phyloP scores from a whole-genome alignment of 257 asterid species.

The Solanum bulbocastanum region DNA sequence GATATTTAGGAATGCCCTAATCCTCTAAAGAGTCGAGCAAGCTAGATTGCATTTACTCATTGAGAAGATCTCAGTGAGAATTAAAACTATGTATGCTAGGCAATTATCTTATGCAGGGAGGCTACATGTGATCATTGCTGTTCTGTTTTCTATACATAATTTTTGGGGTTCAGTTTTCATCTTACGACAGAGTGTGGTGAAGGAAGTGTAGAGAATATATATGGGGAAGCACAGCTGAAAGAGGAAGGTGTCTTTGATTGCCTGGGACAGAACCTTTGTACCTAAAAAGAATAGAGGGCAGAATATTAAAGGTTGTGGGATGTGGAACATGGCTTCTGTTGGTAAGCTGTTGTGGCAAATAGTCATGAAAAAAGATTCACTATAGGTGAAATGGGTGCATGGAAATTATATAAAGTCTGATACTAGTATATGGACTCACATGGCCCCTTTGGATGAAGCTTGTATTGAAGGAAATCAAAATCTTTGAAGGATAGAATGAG shows the following conservation, averaged over 20 bases:
- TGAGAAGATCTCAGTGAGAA: neutral
- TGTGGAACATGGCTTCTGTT: neutral
- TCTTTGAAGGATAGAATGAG: neutral
- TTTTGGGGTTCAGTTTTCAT: neutral
- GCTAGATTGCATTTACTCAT: neutral
- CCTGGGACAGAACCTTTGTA: neutral
- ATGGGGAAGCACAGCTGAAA: neutral
- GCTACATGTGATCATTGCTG: neutral
- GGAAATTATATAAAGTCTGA: neutral
- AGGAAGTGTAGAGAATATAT: neutral
- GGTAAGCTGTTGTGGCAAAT: neutral
- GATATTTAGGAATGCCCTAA: neutral
- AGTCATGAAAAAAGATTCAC: neutral
- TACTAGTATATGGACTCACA: neutral
- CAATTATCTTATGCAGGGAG: neutral
- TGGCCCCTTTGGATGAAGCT: neutral
- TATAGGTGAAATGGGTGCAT: neutral
- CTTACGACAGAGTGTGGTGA: neutral
- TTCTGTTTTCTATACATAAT: neutral
- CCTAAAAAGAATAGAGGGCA: neutral
- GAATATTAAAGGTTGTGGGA: neutral
- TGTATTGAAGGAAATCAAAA: neutral
- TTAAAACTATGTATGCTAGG: neutral
- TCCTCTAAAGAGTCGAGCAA: neutral
- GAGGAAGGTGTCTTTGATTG: neutral